Base-by-base conservation (phyloP, 1,284 basidiomycete genomes). In the Paramarasmius palmivorus region DNA sequence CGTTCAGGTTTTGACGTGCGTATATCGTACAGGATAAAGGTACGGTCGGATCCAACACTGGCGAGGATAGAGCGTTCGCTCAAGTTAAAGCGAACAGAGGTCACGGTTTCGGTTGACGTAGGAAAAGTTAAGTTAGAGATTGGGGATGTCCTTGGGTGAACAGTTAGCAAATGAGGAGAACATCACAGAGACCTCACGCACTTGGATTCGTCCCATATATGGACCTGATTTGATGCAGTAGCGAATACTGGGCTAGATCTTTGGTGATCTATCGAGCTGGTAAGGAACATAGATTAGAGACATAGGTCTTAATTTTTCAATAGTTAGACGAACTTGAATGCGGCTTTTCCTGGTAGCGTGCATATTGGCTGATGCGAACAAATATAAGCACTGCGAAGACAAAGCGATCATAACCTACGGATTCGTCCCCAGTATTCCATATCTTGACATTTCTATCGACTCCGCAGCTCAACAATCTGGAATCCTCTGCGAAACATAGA, bases 161-260 rank as follows among this genome's bases (percentile, higher is more conserved):
- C 49, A 58, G 38, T 52, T 23, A 25, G 20, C 23, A n/a, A n/a
- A n/a, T 52, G 39, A 35, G 5, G 26, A 5, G 20, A 22, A 23
- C 50, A 8, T 26, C 37, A 35, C 25, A n/a, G 17, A 47, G 3
- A 6, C 36, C 36, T 34, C 2, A 1, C 83, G 20, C 59, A 92
- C 86, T 93, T 93, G 44, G 90, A 95, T 71, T 98, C 92, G 65
- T 99, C 97, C 97, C 97, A 99, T 61, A 98, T 81, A 68, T 99
- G 96, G 10, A 99, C 95, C 23, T 84, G 81, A 63, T 90, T 93
- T 1, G 94, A 96, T 2, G 94, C 95, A 0, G 96, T 97, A 0
- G 95, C 96, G 63, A 99, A 99, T 3, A 95, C 69, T 19, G 90
- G 81, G 58, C 94, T 90, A 40, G 83, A 83, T 44, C 89, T 83